Evolutionary conservation across 306 rosid genomes (phyloP), one percentile per base, ranked within the genome.

Genomic region (Quercus ilex): DNA sequence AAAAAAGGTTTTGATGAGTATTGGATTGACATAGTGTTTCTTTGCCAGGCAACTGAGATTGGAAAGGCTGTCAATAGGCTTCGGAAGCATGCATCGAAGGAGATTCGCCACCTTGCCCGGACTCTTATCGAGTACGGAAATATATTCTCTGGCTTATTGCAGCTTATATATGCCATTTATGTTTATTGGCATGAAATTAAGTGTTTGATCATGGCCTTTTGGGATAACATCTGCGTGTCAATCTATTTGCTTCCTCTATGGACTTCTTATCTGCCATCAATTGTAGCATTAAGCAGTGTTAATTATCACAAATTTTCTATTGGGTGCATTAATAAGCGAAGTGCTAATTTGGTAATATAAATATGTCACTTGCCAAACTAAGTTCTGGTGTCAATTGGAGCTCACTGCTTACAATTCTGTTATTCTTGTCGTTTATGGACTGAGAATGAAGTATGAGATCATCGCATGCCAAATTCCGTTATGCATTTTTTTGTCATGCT

Each of bases 41-140:
- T 88, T 85, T 82, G 38, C 71, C 92, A 94, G 98, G 90, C 88
- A 43, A 95, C 99, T 79, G 94, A 91, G 86, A 95, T 95, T 82
- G 99, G 99, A 83, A 93, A 86, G 88, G 89, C 88, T 53, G 99
- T 95, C 31, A 90, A 87, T 72, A 81, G 87, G 56, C 84, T 93
- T 14, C 73, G 97, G 46, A 95, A 90, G 87, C 94, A 89, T 69
- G 88, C 87, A 82, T 87, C 96, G 10, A 80, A 82, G 74, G 81
- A 86, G 28, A 80, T 93, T 71, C 60, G 97, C 23, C 58, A 80
- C 49, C 94, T 95, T 21, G 94, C 94, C 0, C 85, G 91, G 35
- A 77, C 79, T 38, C 97, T 95, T 64, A 90, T 92, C 5, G 69
- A 58, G 98, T 94, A 94, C 35, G 93, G 60, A 79, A 64, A 63